Conservation (phyloP, 2,329 filamentous ascomycete genomes). For the Xylogone sp. region DNA sequence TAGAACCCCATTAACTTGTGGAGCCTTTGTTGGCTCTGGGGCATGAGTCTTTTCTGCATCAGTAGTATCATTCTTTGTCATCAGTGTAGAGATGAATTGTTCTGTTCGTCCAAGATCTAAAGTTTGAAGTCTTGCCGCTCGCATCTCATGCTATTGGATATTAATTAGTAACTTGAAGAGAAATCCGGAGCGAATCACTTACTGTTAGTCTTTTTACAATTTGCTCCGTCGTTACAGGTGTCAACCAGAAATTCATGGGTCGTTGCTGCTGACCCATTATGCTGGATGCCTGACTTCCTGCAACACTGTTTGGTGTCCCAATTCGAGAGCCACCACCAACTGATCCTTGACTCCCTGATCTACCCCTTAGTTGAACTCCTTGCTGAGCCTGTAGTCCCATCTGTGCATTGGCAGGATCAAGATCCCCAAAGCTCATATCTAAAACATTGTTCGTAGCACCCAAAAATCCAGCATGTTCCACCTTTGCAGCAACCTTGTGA, state of each 20-base stretch:
- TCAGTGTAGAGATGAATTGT: conserved; percentile 72
- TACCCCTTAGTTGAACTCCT: conserved; percentile 66
- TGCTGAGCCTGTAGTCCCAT: conserved; percentile 68
- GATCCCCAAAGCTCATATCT: conserved; percentile 88
- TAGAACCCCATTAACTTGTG: conserved; percentile 42
- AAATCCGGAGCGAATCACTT: conserved; percentile 9
- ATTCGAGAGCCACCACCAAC: conserved; percentile 58
- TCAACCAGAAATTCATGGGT: conserved; percentile 77
- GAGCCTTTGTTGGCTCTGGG: conserved; percentile 43
- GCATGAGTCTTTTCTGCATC: conserved; percentile 50
- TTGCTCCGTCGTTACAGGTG: conserved; percentile 88
- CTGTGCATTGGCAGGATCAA: conserved; percentile 74
- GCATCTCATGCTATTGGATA: conserved; percentile 72
- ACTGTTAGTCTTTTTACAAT: conserved; percentile 71
- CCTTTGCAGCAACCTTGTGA: conserved; percentile 95
- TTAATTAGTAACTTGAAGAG: conserved; percentile 19
- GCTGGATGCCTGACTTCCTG: conserved; percentile 47
- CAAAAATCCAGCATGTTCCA: conserved; percentile 89
- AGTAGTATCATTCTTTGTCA: conserved; percentile 67
- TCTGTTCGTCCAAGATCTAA: conserved; percentile 80
- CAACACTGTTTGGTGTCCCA: conserved; percentile 48
- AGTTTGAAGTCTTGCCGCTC: conserved; percentile 80
- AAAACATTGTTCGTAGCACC: conserved; percentile 71
- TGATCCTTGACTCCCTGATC: conserved; percentile 64
- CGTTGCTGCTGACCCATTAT: conserved; percentile 62